Evolutionary conservation across 441 rosid genomes (phyloP), one percentile per base, ranked within the genome.

Genomic region (Euphorbia schlechtendalii): DNA sequence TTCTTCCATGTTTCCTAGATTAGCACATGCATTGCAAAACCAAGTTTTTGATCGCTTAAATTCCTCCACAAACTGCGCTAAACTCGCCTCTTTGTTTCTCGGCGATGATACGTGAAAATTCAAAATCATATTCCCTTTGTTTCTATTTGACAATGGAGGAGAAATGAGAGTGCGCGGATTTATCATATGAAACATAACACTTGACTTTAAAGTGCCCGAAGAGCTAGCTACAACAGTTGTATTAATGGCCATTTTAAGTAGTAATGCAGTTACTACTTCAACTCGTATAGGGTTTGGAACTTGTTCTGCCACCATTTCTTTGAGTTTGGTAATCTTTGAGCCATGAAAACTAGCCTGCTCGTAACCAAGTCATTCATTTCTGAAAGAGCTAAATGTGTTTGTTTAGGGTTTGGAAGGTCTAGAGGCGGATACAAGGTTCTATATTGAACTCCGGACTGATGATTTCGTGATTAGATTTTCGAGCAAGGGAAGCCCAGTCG

Each of bases 201-300:
- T 65, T 0, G 59, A 43, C 36, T 60, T 65, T 0, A 41, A 1
- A 41, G 27, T n/a, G 0, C 56, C 69, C 10, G 15, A 20, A 11
- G 48, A 45, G 15, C 71, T 28, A 70, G 62, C 17, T 64, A 61
- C 14, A 43, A 17, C 48, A 8, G 76, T 59, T 24, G 76, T 66
- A 0, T 11, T 57, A 18, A 17, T 63, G 0, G 56, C 38, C 43
- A 70, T 67, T 56, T 67, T 74, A 78, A 74, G 76, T 1, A 84
- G 24, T 11, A 81, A 61, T 25, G 82, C 67, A 5, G 64, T 36
- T 4, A 80, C 75, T 3, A 68, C 77, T 69, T 83, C 86, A 1
- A 79, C 77, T 3, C 80, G 68, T 5, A 77, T 74, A 49, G 84
- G 86, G 1, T 36, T 13, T 17, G 67, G 63, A 15, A 68, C 69